These are phyloP conservation scores for Calonectria hawksworthii DNA, from an alignment of 2,329 filamentous ascomycete species.

Conservation along the genomic window DNA sequence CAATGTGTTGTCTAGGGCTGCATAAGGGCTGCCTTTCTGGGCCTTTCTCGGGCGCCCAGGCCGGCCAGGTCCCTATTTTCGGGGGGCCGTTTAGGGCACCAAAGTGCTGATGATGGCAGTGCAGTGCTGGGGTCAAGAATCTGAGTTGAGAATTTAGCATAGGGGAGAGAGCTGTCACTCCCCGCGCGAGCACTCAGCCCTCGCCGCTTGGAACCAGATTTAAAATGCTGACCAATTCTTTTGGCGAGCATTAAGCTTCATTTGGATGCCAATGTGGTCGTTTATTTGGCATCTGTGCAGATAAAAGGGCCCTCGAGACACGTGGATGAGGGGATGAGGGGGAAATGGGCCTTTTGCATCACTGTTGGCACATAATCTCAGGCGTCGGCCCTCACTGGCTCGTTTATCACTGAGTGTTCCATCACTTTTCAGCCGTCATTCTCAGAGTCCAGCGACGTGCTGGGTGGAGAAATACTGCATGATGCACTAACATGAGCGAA, in stretches of 20 bases:
- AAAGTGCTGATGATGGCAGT: constrained; percentile 9
- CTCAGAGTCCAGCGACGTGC: not conserved
- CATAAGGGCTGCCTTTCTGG: not conserved
- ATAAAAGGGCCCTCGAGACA: not conserved
- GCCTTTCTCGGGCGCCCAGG: not conserved
- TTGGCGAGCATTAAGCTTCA: not conserved
- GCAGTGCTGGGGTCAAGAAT: not conserved
- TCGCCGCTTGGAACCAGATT: not conserved
- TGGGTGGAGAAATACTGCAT: not conserved
- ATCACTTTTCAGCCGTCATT: not conserved
- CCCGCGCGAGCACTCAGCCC: not conserved
- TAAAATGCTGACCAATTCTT: constrained; percentile 16
- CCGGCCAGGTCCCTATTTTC: not conserved
- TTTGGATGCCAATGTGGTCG: not conserved
- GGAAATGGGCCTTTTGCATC: not conserved
- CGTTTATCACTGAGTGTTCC: not conserved
- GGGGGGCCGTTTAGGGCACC: not conserved
- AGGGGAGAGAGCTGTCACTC: not conserved
- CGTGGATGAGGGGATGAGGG: not conserved
- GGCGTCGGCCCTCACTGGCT: not conserved
- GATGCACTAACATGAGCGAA: not conserved
- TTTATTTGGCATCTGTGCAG: too few relatives aligned
- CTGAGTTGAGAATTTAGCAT: constrained; percentile 18
- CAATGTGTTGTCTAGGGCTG: constrained; percentile 4
- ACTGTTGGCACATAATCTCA: too few relatives aligned